These are phyloP conservation scores for Elongisporangium prolatum DNA, from an alignment of 352 stramenopile species.

Conservation along the genomic window DNA sequence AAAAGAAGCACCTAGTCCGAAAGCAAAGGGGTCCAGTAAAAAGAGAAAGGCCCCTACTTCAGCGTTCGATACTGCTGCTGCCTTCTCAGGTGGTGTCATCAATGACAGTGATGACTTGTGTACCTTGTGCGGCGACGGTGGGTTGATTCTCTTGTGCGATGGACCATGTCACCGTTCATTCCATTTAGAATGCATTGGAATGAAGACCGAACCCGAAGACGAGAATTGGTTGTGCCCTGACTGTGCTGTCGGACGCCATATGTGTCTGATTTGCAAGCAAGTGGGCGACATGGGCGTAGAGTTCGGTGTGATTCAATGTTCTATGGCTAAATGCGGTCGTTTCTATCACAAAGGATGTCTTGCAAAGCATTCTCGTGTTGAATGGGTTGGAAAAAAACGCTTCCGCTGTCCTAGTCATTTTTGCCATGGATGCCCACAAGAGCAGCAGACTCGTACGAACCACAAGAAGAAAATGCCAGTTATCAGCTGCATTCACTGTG, in stretches of 20 bases:
- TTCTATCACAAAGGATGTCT: constrained; percentile 92
- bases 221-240: constrained; percentile 90
- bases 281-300: constrained; percentile 87
- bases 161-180: constrained; percentile 91
- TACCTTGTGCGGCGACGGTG: constrained; percentile 89
- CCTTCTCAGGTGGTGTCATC: constrained; percentile 28
- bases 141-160: constrained; percentile 89
- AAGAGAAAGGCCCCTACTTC: constrained; percentile 17
- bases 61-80: not conserved
- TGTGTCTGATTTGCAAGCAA: constrained; percentile 91
- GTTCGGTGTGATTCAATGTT: constrained; percentile 89
- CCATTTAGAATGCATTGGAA: constrained; percentile 89
- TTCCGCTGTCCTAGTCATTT: constrained; percentile 91
- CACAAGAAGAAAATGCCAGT: constrained; percentile 53
- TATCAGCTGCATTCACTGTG: constrained; percentile 87
- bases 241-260: constrained; percentile 84
- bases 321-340: constrained; percentile 88
- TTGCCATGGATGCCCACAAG: constrained; percentile 67
- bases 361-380: constrained; percentile 61
- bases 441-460: constrained; percentile 7
- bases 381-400: constrained; percentile 85
- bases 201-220: constrained; percentile 77
- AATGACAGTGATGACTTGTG: constrained; percentile 90
- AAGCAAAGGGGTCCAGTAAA: constrained; percentile 8
- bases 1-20: constrained; percentile 30